Percentiles rank a stretch among this genome's conserved stretches.
Evolutionary conservation across 108 stramenopile species (phyloP).

Genomic region (Pseudonitzschia delicatissima): DNA sequence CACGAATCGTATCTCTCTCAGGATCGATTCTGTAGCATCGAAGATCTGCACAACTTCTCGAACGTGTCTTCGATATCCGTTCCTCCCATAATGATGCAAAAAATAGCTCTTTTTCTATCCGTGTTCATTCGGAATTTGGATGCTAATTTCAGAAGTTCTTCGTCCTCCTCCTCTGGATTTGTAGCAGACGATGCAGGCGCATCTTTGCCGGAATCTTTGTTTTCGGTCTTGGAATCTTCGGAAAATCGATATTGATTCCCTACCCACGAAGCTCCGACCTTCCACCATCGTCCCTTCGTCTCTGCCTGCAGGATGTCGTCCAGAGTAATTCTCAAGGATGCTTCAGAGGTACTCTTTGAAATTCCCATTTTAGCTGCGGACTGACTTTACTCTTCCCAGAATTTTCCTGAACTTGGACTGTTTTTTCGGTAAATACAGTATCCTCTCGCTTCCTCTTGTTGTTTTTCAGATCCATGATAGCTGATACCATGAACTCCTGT

Average conservation of each 20-base stretch:
- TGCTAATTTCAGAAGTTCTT: slow-evolving; percentile 73
- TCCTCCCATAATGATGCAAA: slow-evolving; percentile 92
- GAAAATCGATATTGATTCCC: slow-evolving; percentile 69
- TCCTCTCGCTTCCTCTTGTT: slow-evolving; percentile 87
- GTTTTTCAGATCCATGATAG: slow-evolving; percentile 91
- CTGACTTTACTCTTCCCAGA: slow-evolving; percentile 82
- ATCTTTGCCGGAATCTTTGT: slow-evolving; percentile 10
- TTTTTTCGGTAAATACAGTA: slow-evolving; percentile 57
- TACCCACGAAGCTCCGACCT: slow-evolving; percentile 91
- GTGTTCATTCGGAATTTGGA: slow-evolving; percentile 94
- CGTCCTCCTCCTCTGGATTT: slow-evolving; percentile 16
- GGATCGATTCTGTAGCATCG: slow-evolving; percentile 78
- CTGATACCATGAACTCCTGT: slow-evolving; percentile 86
- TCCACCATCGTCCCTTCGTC: slow-evolving; percentile 93
- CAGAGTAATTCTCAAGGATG: slow-evolving; percentile 75
- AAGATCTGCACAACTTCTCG: slow-evolving; percentile 83
- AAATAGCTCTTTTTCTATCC: slow-evolving; percentile 85
- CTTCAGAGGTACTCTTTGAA: slow-evolving; percentile 45
- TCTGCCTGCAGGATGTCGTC: slow-evolving; percentile 79
- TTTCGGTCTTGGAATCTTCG: slow-evolving; percentile 14
- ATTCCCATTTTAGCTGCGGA: slow-evolving; percentile 34
- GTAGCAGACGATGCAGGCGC: neutral
- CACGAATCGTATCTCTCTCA: slow-evolving; percentile 91
- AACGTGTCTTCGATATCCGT: slow-evolving; percentile 92
- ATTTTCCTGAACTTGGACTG: slow-evolving; percentile 70